Conservation (phyloP, 129 eudicot genomes). For the Pseudognaphalium luteoalbum region DNA sequence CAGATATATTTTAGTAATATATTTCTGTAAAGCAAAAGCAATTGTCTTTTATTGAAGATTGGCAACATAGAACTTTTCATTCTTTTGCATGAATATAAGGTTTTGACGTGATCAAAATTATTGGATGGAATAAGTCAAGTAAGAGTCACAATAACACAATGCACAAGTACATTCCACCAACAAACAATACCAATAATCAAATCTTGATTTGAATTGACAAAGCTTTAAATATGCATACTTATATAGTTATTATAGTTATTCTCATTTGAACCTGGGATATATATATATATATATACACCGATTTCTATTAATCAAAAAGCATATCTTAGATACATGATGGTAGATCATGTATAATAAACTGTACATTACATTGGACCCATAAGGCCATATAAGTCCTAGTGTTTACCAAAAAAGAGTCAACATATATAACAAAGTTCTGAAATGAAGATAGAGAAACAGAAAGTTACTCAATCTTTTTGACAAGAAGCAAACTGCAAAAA, state of each 20-base stretch:
- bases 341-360: background rate
- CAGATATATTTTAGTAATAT: background rate
- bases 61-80: too few relatives aligned
- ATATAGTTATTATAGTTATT: too few relatives aligned
- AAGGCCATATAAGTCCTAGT: slow-evolving; percentile 12
- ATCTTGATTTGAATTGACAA: background rate
- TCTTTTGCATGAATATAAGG: too few relatives aligned
- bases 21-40: too few relatives aligned
- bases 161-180: background rate
- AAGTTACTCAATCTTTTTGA: slow-evolving; percentile 31
- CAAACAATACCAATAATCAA: background rate
- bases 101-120: too few relatives aligned
- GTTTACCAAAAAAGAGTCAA: slow-evolving; percentile 24
- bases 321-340: background rate
- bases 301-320: background rate
- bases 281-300: background rate
- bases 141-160: background rate
- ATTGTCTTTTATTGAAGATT: too few relatives aligned
- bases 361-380: slow-evolving; percentile 14
- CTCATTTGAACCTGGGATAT: too few relatives aligned
- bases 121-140: too few relatives aligned
- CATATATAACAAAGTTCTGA: slow-evolving; percentile 14
- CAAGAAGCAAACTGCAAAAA: slow-evolving; percentile 22
- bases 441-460: slow-evolving; percentile 18
- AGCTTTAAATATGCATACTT: too few relatives aligned